phyloP scores from a whole-genome alignment of 1,284 basidiomycete species.

The Austroboletus novae-zelandiae region DNA sequence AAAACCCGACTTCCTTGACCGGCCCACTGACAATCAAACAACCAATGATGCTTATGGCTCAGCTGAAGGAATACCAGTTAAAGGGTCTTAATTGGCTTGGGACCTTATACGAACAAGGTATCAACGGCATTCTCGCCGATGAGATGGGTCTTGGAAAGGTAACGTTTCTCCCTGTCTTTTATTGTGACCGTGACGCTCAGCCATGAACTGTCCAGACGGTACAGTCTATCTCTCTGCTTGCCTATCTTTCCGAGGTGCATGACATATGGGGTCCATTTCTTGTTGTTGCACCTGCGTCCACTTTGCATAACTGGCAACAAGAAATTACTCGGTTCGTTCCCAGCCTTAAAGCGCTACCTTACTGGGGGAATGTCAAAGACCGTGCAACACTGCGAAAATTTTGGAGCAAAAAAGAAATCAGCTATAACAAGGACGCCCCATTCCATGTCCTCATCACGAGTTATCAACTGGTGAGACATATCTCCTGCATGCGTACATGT shows the following conservation, averaged over 20 bases:
- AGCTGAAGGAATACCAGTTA: constrained; percentile 97
- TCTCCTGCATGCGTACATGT: neutral
- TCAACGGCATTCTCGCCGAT: constrained; percentile 97
- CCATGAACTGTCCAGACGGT: constrained; percentile 68
- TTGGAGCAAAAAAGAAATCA: constrained; percentile 98
- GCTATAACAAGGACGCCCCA: constrained; percentile 92
- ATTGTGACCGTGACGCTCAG: neutral
- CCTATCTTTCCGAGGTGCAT: constrained; percentile 96
- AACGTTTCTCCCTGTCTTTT: constrained; percentile 10
- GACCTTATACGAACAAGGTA: constrained; percentile 98
- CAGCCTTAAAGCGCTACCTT: constrained; percentile 90
- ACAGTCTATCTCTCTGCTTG: constrained; percentile 96
- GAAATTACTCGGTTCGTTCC: constrained; percentile 97
- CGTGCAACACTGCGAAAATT: constrained; percentile 93
- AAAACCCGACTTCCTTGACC: constrained; percentile 94
- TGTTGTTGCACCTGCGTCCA: constrained; percentile 98
- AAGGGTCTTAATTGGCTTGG: constrained; percentile 99
- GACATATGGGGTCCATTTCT: constrained; percentile 99
- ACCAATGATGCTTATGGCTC: constrained; percentile 95
- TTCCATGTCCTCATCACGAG: constrained; percentile 98
- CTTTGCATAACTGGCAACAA: constrained; percentile 99
- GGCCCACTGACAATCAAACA: constrained; percentile 87
- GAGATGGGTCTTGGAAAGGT: constrained; percentile 99
- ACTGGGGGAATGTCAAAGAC: constrained; percentile 99
- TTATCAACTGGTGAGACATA: constrained; percentile 81